phyloP scores from a whole-genome alignment of 2,329 filamentous ascomycete genomes.

The Calonectria ilicicola region DNA sequence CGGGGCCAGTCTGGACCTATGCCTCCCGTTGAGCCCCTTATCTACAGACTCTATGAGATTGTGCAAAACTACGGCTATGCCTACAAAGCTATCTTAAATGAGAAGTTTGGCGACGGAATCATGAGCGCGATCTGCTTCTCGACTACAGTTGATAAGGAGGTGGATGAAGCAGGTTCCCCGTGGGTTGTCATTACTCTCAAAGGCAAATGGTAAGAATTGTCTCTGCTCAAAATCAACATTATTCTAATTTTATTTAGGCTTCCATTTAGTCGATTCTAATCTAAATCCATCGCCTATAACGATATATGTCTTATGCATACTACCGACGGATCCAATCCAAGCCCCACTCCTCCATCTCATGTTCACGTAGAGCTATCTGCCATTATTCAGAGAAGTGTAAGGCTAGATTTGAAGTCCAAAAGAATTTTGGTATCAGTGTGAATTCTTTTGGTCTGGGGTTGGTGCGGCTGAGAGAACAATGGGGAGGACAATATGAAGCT shows the following conservation, averaged over 20 bases:
- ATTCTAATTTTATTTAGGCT: conserved; percentile 40
- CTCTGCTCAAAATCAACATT: background rate
- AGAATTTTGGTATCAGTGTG: background rate
- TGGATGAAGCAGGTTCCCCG: conserved; percentile 81
- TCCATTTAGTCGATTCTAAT: conserved; percentile 48
- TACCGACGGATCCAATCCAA: background rate
- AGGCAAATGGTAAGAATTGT: conserved; percentile 80
- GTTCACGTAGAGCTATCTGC: background rate
- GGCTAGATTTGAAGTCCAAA: background rate
- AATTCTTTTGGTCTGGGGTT: background rate
- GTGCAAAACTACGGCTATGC: conserved; percentile 97
- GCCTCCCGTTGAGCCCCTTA: conserved; percentile 58
- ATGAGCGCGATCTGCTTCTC: conserved; percentile 96
- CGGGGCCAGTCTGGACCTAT: conserved; percentile 72
- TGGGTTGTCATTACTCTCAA: conserved; percentile 89
- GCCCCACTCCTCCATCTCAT: background rate
- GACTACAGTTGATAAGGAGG: conserved; percentile 94
- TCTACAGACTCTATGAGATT: conserved; percentile 93
- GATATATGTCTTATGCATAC: background rate
- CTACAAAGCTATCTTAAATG: conserved; percentile 94
- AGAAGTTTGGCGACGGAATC: conserved; percentile 95
- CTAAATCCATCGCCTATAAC: background rate
- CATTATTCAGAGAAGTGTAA: background rate
- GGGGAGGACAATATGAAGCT: conserved; percentile 46
- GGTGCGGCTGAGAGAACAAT: conserved; percentile 36